Conservation (phyloP, 192 early-diverging fungal genomes). For the Backusella macrospora region DNA sequence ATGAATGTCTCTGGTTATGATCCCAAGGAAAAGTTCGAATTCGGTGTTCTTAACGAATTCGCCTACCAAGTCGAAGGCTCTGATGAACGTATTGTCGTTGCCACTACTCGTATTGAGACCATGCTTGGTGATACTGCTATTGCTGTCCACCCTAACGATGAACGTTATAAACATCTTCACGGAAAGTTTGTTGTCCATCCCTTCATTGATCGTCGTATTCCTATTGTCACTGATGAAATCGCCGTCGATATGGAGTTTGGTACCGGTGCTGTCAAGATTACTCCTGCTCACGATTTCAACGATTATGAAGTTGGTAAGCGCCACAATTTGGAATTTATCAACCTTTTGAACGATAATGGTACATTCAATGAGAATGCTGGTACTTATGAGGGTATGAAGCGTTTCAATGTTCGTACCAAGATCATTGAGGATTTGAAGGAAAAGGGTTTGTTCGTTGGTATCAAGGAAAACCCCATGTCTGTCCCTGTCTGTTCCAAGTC, state of each 20-base stretch:
- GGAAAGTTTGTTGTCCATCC: slow-evolving; percentile 95
- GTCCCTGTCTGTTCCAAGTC: slow-evolving; percentile 89
- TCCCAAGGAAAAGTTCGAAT: slow-evolving; percentile 93
- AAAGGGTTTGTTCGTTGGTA: slow-evolving; percentile 85
- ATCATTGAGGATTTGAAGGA: slow-evolving; percentile 88
- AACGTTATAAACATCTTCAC: slow-evolving; percentile 91
- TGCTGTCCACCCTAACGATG: slow-evolving; percentile 92
- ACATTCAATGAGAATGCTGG: slow-evolving; percentile 91
- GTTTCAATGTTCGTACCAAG: slow-evolving; percentile 91
- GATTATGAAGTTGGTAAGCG: slow-evolving; percentile 97
- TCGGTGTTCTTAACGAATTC: slow-evolving; percentile 96
- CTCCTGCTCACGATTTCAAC: slow-evolving; percentile 97
- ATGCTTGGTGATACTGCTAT: slow-evolving; percentile 99
- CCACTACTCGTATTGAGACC: slow-evolving; percentile 99
- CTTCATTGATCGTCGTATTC: slow-evolving; percentile 88
- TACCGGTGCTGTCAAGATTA: slow-evolving; percentile 99
- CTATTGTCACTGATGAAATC: slow-evolving; percentile 86
- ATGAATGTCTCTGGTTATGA: slow-evolving; percentile 92
- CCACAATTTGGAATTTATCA: slow-evolving; percentile 93
- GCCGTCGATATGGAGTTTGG: slow-evolving; percentile 92
- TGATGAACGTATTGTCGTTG: slow-evolving; percentile 89
- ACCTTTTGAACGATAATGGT: slow-evolving; percentile 97
- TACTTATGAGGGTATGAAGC: slow-evolving; percentile 84
- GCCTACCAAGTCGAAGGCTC: slow-evolving; percentile 88
- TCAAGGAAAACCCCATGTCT: slow-evolving; percentile 90